Percentiles rank a stretch among this genome's conserved stretches.
phyloP scores from a whole-genome alignment of 1,284 basidiomycete species.

The Stygiomarasmius scandens region DNA sequence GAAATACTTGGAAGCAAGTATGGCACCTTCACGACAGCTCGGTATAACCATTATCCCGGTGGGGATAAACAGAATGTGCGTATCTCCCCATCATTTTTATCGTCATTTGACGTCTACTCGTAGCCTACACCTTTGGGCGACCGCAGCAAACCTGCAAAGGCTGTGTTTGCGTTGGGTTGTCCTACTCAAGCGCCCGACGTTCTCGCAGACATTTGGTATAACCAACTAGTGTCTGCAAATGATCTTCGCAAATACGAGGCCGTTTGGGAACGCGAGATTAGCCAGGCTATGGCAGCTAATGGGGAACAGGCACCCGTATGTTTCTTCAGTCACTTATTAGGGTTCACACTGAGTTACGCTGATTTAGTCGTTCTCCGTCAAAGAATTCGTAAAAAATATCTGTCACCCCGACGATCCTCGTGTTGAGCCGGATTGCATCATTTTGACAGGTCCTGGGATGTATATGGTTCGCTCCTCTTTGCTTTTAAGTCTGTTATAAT shows the following conservation, averaged over 20 bases:
- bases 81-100: not conserved
- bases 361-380: not conserved
- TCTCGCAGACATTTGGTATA: not conserved
- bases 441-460: not conserved
- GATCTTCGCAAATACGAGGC: not conserved
- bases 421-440: not conserved
- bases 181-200: not conserved
- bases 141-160: constrained; percentile 2
- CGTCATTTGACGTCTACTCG: not conserved
- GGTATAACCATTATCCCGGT: constrained; percentile 14
- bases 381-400: not conserved
- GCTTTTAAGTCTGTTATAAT: no score
- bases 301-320: no score
- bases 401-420: no score
- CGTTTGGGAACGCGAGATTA: not conserved
- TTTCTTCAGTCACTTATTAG: no score
- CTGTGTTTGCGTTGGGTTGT: not conserved
- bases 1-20: constrained; percentile 3
- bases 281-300: no score
- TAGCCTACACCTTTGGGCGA: constrained; percentile 12
- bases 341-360: no score
- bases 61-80: not conserved
- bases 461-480: not conserved
- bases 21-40: constrained; percentile 12
- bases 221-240: not conserved